A percentile compares a stretch with the other conserved stretches of the same genome.
phyloP scores from a whole-genome alignment of 371 early-diverging fungal genomes.

The Mucor plumbeus region DNA sequence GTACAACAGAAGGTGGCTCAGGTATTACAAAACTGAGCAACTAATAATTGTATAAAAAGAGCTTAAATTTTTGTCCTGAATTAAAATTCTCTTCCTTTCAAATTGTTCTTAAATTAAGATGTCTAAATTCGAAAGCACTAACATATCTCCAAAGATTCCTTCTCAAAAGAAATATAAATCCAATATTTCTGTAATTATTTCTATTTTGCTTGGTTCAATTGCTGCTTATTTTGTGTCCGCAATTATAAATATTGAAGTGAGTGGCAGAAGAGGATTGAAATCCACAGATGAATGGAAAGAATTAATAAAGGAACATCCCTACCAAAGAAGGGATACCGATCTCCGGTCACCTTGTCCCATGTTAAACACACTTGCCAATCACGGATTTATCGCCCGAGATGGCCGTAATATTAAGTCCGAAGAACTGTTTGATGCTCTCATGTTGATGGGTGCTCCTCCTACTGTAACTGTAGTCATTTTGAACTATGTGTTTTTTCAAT shows the following conservation, averaged over 20 bases:
- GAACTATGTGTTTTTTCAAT: constrained; percentile 16
- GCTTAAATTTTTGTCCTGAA: neutral
- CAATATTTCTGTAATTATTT: neutral
- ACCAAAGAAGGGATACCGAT: constrained; percentile 20
- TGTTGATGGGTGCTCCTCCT: constrained; percentile 25
- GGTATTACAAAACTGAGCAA: neutral
- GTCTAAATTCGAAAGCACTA: neutral
- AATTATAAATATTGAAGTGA: constrained; percentile 17
- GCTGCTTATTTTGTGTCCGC: constrained; percentile 4
- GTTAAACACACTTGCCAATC: constrained; percentile 49
- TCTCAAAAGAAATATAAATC: neutral
- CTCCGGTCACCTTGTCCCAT: constrained; percentile 46
- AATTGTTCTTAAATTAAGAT: neutral
- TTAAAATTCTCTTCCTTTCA: neutral
- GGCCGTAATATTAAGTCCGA: constrained; percentile 38
- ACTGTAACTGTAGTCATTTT: constrained; percentile 17
- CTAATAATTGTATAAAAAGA: neutral
- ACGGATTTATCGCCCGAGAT: constrained; percentile 40
- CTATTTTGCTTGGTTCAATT: constrained; percentile 12
- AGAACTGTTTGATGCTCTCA: constrained; percentile 30
- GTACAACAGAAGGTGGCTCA: neutral
- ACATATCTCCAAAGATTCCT: neutral
- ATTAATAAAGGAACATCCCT: constrained; percentile 34
- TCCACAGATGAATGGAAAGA: constrained; percentile 27
- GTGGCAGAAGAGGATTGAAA: constrained; percentile 16